phyloP scores from a whole-genome alignment of 2,329 filamentous ascomycete species.

The Berkeleyomyces rouxiae region DNA sequence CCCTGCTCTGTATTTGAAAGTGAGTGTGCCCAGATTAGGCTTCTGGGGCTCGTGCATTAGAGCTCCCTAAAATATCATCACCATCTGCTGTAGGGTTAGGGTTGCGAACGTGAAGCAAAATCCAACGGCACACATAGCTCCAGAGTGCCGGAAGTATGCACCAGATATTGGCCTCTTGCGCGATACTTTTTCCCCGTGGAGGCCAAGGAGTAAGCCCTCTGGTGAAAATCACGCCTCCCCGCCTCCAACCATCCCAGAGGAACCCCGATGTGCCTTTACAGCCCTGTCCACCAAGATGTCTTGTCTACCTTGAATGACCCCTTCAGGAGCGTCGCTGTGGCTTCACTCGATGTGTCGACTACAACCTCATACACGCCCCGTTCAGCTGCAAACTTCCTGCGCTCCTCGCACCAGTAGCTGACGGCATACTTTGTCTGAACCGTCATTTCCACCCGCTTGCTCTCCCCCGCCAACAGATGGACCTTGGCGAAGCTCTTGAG shows the following conservation, averaged over 20 bases:
- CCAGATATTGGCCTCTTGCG: no score
- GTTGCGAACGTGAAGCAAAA: no score
- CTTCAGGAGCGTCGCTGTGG: slow-evolving; percentile 32
- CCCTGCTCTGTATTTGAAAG: background rate
- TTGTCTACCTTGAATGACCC: slow-evolving; percentile 39
- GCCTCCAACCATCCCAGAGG: no score
- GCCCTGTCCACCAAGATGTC: slow-evolving; percentile 51
- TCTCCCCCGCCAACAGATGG: slow-evolving; percentile 41
- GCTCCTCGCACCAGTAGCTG: slow-evolving; percentile 54
- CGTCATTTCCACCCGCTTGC: slow-evolving; percentile 37
- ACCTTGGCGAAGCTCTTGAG: slow-evolving; percentile 52
- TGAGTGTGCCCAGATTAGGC: background rate
- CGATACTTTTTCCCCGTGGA: no score
- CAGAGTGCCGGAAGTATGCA: no score
- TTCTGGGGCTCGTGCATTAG: no score
- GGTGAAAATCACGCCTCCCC: no score
- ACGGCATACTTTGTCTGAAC: slow-evolving; percentile 47
- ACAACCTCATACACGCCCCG: slow-evolving; percentile 47
- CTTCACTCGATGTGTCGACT: slow-evolving; percentile 39
- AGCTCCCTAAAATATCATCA: no score
- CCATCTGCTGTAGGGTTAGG: no score
- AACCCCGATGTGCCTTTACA: slow-evolving; percentile 24
- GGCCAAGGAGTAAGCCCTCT: no score
- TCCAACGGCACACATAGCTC: no score
- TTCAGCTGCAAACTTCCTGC: slow-evolving; percentile 48